Percentiles rank a stretch among this genome's conserved stretches.
These are phyloP conservation scores for Penicillium canescens DNA, from an alignment of 495 filamentous ascomycete species.

Conservation along the genomic window DNA sequence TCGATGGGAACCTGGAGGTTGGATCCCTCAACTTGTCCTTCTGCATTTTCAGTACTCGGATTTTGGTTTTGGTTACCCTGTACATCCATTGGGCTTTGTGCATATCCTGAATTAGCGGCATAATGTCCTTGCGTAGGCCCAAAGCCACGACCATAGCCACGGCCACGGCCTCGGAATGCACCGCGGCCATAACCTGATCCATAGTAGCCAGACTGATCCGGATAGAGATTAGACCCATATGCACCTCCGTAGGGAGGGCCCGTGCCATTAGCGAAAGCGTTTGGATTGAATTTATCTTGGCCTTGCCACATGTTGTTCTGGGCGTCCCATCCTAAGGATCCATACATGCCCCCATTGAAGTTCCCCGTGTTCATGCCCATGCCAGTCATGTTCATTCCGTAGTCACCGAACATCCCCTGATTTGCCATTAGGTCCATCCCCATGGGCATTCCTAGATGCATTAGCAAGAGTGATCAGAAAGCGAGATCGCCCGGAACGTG, in stretches of 20 bases:
- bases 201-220: slow-evolving; percentile 66
- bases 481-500: background rate
- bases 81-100: background rate
- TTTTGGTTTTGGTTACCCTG: slow-evolving; percentile 21
- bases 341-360: slow-evolving; percentile 67
- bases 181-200: slow-evolving; percentile 54
- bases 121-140: slow-evolving; percentile 37
- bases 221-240: slow-evolving; percentile 69
- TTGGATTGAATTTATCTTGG: slow-evolving; percentile 66
- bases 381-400: slow-evolving; percentile 89
- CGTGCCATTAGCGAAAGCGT: slow-evolving; percentile 76
- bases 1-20: background rate
- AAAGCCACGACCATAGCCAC: slow-evolving; percentile 54
- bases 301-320: slow-evolving; percentile 73
- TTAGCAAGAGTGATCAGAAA: slow-evolving; percentile 9
- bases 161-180: slow-evolving; percentile 66
- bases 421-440: slow-evolving; percentile 85
- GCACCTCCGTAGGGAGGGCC: slow-evolving; percentile 83
- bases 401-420: slow-evolving; percentile 87
- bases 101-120: slow-evolving; percentile 36
- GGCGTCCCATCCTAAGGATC: slow-evolving; percentile 59
- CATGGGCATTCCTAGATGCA: slow-evolving; percentile 68
- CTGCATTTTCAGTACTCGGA: slow-evolving; percentile 12
- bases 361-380: slow-evolving; percentile 89
- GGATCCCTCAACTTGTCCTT: background rate